These are phyloP conservation scores for Lachancea nothofagi DNA, from an alignment of 805 yeast genomes.

Conservation along the genomic window DNA sequence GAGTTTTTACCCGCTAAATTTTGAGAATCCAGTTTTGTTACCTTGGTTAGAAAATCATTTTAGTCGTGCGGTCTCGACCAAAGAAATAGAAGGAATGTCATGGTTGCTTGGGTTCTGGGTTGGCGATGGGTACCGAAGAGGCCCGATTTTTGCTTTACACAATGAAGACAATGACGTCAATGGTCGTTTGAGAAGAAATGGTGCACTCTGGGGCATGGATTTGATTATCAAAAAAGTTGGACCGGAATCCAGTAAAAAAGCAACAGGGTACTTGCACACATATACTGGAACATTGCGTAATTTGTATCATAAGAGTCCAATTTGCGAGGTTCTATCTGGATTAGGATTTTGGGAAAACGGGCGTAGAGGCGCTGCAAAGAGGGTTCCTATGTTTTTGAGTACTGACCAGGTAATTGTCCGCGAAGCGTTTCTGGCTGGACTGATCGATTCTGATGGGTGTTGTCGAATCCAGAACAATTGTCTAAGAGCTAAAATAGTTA, in stretches of 20 bases:
- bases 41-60: conserved; percentile 9
- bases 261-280: conserved; percentile 6
- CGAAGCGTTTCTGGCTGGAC: conserved; percentile 12
- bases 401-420: conserved; percentile 8
- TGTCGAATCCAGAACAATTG: conserved; percentile 1
- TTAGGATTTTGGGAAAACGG: conserved; percentile 6
- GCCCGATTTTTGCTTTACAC: conserved; percentile 10
- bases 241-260: conserved; percentile 3
- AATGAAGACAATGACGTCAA: conserved; percentile 11
- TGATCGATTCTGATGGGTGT: conserved; percentile 12
- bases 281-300: neutral
- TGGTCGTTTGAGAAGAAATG: conserved; percentile 2
- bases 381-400: conserved; percentile 5
- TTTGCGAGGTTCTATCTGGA: conserved; percentile 7
- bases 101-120: conserved; percentile 16
- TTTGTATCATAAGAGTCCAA: conserved; percentile 9
- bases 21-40: conserved; percentile 9
- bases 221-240: conserved; percentile 1
- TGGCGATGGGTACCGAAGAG: conserved; percentile 11
- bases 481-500: conserved; percentile 3
- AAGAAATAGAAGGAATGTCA: conserved; percentile 11
- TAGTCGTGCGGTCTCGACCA: conserved; percentile 1
- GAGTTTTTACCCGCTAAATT: conserved; percentile 3
- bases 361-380: conserved; percentile 4
- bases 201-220: conserved; percentile 9